These are phyloP conservation scores for Aphanomyces euteiches DNA, from an alignment of 352 stramenopile genomes.

Conservation along the genomic window DNA sequence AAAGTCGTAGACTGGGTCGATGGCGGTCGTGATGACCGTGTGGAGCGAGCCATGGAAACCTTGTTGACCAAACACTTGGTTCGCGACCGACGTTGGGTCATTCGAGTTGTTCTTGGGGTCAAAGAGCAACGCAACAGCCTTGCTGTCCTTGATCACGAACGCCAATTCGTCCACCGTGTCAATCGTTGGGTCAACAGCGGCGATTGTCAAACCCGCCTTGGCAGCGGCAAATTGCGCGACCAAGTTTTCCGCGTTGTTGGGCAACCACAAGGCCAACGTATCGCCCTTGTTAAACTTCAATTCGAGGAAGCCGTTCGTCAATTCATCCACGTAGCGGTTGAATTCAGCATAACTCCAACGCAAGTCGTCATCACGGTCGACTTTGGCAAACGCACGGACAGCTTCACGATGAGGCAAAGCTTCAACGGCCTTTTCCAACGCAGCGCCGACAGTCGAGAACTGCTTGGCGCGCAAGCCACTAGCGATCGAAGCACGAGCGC, in stretches of 20 bases:
- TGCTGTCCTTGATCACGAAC: slow-evolving; percentile 76
- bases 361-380: slow-evolving; percentile 59
- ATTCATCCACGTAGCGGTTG: slow-evolving; percentile 61
- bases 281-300: slow-evolving; percentile 67
- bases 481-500: neutral
- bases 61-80: slow-evolving; percentile 64
- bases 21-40: slow-evolving; percentile 79
- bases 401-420: slow-evolving; percentile 83
- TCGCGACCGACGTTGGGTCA: slow-evolving; percentile 71
- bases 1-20: slow-evolving; percentile 65
- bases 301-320: slow-evolving; percentile 72
- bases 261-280: slow-evolving; percentile 80
- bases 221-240: slow-evolving; percentile 80
- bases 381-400: slow-evolving; percentile 53
- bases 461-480: neutral
- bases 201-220: slow-evolving; percentile 76
- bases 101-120: slow-evolving; percentile 74
- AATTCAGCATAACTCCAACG: slow-evolving; percentile 85
- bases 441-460: slow-evolving; percentile 42
- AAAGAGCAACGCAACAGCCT: slow-evolving; percentile 75
- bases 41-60: slow-evolving; percentile 40
- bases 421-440: slow-evolving; percentile 68
- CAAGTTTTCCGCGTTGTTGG: slow-evolving; percentile 76
- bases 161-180: slow-evolving; percentile 68
- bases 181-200: slow-evolving; percentile 73